A percentile compares a stretch with the other conserved stretches of the same genome.
These are phyloP conservation scores for Zizania latifolia DNA, from an alignment of 176 grass and related monocot species.

Conservation along the genomic window DNA sequence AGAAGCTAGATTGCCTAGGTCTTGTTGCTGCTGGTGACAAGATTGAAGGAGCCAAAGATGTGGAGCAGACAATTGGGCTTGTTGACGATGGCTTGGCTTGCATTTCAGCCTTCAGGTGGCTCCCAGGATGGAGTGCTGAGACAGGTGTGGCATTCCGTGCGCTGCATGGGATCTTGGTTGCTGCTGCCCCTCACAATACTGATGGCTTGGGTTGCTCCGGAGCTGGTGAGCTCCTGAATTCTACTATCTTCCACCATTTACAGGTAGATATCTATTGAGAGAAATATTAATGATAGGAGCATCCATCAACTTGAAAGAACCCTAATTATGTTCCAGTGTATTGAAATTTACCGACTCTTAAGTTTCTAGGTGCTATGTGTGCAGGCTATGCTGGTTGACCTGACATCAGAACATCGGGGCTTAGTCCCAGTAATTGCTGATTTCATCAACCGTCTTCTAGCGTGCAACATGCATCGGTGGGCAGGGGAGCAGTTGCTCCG, in stretches of 20 bases:
- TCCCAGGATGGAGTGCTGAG: conserved; percentile 79
- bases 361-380: conserved; percentile 25
- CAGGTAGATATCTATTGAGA: conserved; percentile 56
- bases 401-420: conserved; percentile 51
- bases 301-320: conserved; percentile 12
- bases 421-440: conserved; percentile 71
- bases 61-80: conserved; percentile 15
- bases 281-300: conserved; percentile 1
- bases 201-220: conserved; percentile 25
- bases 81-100: conserved; percentile 68
- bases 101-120: conserved; percentile 68
- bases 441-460: conserved; percentile 61
- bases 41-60: conserved; percentile 1
- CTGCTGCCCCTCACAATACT: conserved; percentile 47
- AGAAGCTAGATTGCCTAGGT: conserved; percentile 71
- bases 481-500: conserved; percentile 57
- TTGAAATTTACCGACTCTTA: background rate
- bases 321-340: background rate
- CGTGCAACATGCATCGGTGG: conserved; percentile 53
- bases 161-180: conserved; percentile 56
- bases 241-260: conserved; percentile 68
- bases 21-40: conserved; percentile 39
- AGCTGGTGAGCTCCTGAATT: conserved; percentile 58
- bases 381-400: conserved; percentile 67
- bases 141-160: conserved; percentile 64